These are phyloP conservation scores for Basipetospora chlamydospora DNA, from an alignment of 2,329 filamentous ascomycete species.

Conservation along the genomic window DNA sequence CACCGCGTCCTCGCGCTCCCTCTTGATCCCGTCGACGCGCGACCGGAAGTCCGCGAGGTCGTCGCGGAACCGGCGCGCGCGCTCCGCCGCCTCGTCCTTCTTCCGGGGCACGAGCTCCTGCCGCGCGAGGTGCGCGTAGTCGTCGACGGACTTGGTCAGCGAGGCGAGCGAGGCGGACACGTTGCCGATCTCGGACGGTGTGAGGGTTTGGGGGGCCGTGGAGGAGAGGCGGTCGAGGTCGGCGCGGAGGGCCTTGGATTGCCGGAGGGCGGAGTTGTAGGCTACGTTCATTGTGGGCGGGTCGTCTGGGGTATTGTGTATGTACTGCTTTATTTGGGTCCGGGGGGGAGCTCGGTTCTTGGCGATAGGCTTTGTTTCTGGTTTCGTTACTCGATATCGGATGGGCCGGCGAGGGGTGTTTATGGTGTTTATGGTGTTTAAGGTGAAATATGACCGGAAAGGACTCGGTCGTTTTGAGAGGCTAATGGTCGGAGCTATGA, in stretches of 20 bases:
- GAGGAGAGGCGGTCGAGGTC: constrained; percentile 59
- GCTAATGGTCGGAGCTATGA: too few species aligned
- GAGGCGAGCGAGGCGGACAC: constrained; percentile 64
- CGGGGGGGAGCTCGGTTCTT: too few species aligned
- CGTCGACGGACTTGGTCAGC: constrained; percentile 80
- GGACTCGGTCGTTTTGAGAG: too few species aligned
- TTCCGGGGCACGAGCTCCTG: constrained; percentile 85
- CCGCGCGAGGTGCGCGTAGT: constrained; percentile 73
- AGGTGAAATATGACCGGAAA: too few species aligned
- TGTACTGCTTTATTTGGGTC: too few species aligned
- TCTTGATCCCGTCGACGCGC: constrained; percentile 65
- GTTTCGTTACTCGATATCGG: too few species aligned
- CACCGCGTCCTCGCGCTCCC: constrained; percentile 59
- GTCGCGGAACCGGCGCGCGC: constrained; percentile 69
- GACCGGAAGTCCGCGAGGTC: constrained; percentile 70
- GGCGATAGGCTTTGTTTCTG: too few species aligned
- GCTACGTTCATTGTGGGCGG: constrained; percentile 51
- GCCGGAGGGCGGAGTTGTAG: constrained; percentile 75
- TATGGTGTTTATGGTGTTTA: too few species aligned
- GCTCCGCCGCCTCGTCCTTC: constrained; percentile 77
- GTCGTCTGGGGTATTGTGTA: constrained; percentile 18
- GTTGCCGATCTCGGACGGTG: constrained; percentile 44
- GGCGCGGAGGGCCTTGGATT: constrained; percentile 64
- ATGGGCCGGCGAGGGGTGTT: too few species aligned
- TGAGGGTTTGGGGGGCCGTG: constrained; percentile 46